A percentile compares a stretch with the other conserved stretches of the same genome.
These are phyloP conservation scores for Punctularia strigosozonata DNA, from an alignment of 768 basidiomycete species.

Conservation along the genomic window DNA sequence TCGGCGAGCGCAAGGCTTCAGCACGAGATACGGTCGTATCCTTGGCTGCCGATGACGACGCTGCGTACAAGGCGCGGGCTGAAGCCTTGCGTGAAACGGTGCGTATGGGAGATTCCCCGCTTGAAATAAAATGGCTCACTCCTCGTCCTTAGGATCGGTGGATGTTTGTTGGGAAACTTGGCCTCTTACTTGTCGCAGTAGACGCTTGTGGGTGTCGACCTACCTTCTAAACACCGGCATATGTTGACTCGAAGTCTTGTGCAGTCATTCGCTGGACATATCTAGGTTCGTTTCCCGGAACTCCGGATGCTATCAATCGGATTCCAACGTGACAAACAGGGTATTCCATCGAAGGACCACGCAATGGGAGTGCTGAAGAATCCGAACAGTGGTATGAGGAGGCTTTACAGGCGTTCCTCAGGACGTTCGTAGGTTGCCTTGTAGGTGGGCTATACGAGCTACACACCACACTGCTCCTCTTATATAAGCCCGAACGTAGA, in stretches of 20 bases:
- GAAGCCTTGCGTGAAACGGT: background rate
- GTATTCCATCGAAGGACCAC: background rate
- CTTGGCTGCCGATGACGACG: background rate
- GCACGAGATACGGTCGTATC: background rate
- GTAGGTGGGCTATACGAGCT: conserved; percentile 31
- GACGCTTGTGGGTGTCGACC: conserved; percentile 54
- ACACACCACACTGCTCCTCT: conserved; percentile 1
- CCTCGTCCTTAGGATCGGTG: conserved; percentile 37
- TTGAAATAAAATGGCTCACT: no score
- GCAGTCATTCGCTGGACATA: conserved; percentile 74
- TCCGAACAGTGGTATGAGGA: conserved; percentile 35
- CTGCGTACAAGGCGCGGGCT: background rate
- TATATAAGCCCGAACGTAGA: conserved; percentile 29
- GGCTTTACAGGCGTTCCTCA: conserved; percentile 35
- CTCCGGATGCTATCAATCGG: background rate
- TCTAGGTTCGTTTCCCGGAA: conserved; percentile 30
- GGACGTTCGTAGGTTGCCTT: conserved; percentile 53
- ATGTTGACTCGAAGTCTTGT: conserved; percentile 1
- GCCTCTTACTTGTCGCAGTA: conserved; percentile 42
- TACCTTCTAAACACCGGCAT: conserved; percentile 1
- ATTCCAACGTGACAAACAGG: no score
- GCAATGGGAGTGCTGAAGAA: conserved; percentile 4
- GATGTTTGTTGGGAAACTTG: conserved; percentile 47
- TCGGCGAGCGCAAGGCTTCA: conserved; percentile 39
- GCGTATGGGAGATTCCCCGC: no score